These are phyloP conservation scores for Porcisia hertigi DNA, from an alignment of 208 protist genomes.

Conservation along the genomic window DNA sequence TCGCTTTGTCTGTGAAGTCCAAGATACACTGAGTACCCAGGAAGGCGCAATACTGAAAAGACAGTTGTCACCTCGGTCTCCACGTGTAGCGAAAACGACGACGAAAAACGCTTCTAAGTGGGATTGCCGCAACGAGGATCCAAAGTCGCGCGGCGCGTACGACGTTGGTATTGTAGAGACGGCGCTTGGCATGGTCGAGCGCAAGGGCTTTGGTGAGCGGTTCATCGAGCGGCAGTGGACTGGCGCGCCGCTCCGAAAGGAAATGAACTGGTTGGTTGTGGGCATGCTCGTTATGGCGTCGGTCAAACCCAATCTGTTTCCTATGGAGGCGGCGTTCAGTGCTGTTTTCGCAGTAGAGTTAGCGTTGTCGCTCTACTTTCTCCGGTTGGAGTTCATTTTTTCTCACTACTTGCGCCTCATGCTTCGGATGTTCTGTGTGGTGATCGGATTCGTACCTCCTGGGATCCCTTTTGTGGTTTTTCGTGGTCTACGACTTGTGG, in stretches of 20 bases:
- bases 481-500: slow-evolving; percentile 60
- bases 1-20: slow-evolving; percentile 60
- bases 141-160: slow-evolving; percentile 51
- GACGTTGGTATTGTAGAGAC: slow-evolving; percentile 73
- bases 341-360: slow-evolving; percentile 60
- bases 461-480: slow-evolving; percentile 64
- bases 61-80: not conserved
- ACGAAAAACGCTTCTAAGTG: slow-evolving; percentile 36
- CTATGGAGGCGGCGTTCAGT: slow-evolving; percentile 69
- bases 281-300: slow-evolving; percentile 60
- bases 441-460: slow-evolving; percentile 63
- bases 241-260: slow-evolving; percentile 45
- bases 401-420: slow-evolving; percentile 56
- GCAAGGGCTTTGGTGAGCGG: slow-evolving; percentile 37
- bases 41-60: slow-evolving; percentile 27
- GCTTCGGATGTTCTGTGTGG: slow-evolving; percentile 60
- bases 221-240: slow-evolving; percentile 75
- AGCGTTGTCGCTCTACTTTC: slow-evolving; percentile 56
- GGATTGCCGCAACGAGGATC: slow-evolving; percentile 86
- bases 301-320: slow-evolving; percentile 58
- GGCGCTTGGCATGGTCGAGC: slow-evolving; percentile 66
- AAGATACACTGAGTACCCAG: slow-evolving; percentile 47
- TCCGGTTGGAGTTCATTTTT: slow-evolving; percentile 66
- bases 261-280: slow-evolving; percentile 60
- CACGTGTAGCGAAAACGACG: not conserved